Base-by-base conservation (phyloP, 257 asterid genomes). In the Ehretia macrophylla region DNA sequence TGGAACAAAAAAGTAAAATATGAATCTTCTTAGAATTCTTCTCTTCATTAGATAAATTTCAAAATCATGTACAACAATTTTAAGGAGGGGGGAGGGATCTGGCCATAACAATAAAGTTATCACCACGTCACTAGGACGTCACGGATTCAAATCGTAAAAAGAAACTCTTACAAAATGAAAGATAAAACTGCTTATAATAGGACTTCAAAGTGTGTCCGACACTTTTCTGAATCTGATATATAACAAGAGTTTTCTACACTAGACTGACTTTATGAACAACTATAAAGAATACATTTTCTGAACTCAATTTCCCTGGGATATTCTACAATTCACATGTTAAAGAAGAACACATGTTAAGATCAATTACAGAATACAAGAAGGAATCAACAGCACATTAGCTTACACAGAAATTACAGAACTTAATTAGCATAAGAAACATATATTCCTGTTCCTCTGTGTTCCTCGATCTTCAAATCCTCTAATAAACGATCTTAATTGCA, bases 391-490 rank as follows among this genome's bases (percentile, higher is more conserved):
- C 32, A 22, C 18, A 23, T 75, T 56, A 67, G 75, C 68, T 62
- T 63, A 62, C 66, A 58, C 46, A 48, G 53, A 49, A 40, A 39
- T 47, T 32, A 52, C 59, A 50, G 44, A 53, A 67, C 17, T 58
- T 55, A 39, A 67, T 75, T 74, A 90, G 78, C 89, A 85, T 18
- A 78, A 20, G 69, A 54, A 79, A 50, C 89, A 85, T 65, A 78
- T 59, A 66, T 65, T 81, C 17, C 80, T 72, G 48, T 75, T 64
- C 66, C 87, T 69, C 17, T 68, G 90, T 8, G 75, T 14, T 32
- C 84, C 98, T 66, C 83, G 75, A 47, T 80, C 87, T 72, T 88
- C 89, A 23, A 75, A 74, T 10, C 98, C 98, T 74, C 83, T 79
- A 58, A 46, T 38, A 69, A 86, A 92, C 40, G 93, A 82, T 74